A percentile compares a stretch with the other conserved stretches of the same genome.
Conservation (phyloP, 345 rosid genomes). For the Erodium maritimum region DNA sequence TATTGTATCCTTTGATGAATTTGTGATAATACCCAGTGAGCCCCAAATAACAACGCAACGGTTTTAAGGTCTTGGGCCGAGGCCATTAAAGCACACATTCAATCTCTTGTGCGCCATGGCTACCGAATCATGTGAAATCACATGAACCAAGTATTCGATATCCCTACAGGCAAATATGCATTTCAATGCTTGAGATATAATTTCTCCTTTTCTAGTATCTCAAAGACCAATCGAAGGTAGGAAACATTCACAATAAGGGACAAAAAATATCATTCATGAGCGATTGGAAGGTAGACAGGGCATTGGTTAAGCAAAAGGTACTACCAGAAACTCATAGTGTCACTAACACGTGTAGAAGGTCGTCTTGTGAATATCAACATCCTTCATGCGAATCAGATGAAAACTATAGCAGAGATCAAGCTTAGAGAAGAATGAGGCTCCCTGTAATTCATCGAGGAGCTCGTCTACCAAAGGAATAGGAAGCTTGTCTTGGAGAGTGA, state of each 20-base stretch:
- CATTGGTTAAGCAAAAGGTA: neutral
- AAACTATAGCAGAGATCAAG: too few relatives aligned
- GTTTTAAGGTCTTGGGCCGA: neutral
- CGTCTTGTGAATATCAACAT: neutral
- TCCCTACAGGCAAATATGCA: neutral
- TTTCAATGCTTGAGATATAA: neutral
- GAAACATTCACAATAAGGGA: neutral
- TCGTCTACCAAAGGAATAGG: neutral
- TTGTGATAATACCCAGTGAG: neutral
- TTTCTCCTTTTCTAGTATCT: neutral
- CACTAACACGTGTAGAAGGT: neutral
- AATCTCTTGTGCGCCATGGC: neutral
- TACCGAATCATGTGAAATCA: neutral
- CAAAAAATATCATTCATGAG: too few relatives aligned
- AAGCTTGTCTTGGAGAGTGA: neutral
- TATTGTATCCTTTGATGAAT: neutral
- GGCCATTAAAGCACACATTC: neutral
- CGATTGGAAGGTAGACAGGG: neutral
- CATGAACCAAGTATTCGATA: too few relatives aligned
- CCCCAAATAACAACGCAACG: neutral
- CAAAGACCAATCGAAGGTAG: neutral
- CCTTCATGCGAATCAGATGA: neutral
- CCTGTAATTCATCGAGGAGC: neutral
- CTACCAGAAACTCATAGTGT: neutral
- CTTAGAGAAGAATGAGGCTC: too few relatives aligned